Percentiles rank a stretch among this genome's conserved stretches.
phyloP scores from a whole-genome alignment of 2,329 filamentous ascomycete species.

The Coleophoma eucalyptorum region DNA sequence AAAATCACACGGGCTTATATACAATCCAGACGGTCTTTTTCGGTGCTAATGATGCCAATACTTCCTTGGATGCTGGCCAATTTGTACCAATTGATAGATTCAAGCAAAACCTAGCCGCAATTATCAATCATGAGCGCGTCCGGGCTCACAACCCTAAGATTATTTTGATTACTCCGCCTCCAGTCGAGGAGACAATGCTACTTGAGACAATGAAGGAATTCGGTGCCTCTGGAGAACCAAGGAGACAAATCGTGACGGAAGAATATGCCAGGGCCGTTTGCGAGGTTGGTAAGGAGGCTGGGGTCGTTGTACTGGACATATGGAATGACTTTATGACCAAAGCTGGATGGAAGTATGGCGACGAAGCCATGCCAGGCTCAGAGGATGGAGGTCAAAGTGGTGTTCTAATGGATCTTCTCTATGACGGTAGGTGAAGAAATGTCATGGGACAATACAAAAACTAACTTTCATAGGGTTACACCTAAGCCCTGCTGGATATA shows the following conservation, averaged over 20 bases:
- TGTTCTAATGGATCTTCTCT: slow-evolving; percentile 11
- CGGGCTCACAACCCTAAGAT: slow-evolving; percentile 66
- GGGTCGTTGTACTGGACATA: slow-evolving; percentile 68
- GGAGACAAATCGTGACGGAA: slow-evolving; percentile 35
- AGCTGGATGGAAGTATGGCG: slow-evolving; percentile 33
- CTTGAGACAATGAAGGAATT: slow-evolving; percentile 33
- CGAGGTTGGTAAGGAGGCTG: slow-evolving; percentile 41
- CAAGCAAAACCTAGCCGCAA: slow-evolving; percentile 63
- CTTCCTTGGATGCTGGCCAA: slow-evolving; percentile 58
- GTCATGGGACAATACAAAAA: background rate
- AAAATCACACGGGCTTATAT: background rate
- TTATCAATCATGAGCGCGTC: slow-evolving; percentile 69
- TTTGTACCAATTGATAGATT: slow-evolving; percentile 72
- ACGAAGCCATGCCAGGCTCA: slow-evolving; percentile 8
- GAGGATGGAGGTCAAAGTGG: slow-evolving; percentile 10
- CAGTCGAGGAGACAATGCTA: slow-evolving; percentile 69
- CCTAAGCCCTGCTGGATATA: slow-evolving; percentile 16
- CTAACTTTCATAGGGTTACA: slow-evolving; percentile 15
- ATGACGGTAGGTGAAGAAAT: slow-evolving; percentile 12
- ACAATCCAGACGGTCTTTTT: slow-evolving; percentile 55
- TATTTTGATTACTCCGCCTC: slow-evolving; percentile 79
- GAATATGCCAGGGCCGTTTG: slow-evolving; percentile 58
- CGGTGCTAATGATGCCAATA: slow-evolving; percentile 83
- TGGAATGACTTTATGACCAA: slow-evolving; percentile 73
- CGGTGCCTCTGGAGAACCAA: slow-evolving; percentile 35